Percentiles rank a stretch among this genome's conserved stretches.
phyloP scores from a whole-genome alignment of 1,139 yeast species.

The Sugiyamaella sp. region DNA sequence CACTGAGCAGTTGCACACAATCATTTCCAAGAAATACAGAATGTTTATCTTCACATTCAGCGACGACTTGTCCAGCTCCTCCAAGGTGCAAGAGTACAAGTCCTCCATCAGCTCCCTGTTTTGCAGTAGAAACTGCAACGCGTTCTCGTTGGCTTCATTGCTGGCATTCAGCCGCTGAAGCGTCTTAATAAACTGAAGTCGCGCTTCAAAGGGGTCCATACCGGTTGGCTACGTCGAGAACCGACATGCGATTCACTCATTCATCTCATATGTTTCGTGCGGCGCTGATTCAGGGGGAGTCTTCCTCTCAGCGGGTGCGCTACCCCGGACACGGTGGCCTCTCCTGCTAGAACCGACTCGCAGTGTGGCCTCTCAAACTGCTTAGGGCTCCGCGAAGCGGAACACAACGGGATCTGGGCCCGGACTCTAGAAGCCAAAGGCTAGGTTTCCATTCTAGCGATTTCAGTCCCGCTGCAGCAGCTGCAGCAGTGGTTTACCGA shows the following conservation, averaged over 20 bases:
- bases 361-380: no score
- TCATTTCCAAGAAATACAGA: constrained; percentile 66
- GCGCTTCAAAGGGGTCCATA: constrained; percentile 85
- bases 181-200: constrained; percentile 66
- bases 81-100: constrained; percentile 68
- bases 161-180: constrained; percentile 67
- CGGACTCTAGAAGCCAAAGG: no score
- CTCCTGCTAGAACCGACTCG: no score
- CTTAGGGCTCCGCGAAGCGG: no score
- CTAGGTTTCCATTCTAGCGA: no score
- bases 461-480: no score
- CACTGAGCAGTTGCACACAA: constrained; percentile 45
- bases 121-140: constrained; percentile 62
- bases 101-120: constrained; percentile 67
- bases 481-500: no score
- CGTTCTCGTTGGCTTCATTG: constrained; percentile 55
- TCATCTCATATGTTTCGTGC: neutral
- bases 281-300: no score
- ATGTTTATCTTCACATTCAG: constrained; percentile 67
- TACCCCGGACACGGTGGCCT: no score
- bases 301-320: neutral
- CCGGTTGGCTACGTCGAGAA: no score
- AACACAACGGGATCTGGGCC: no score
- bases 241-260: neutral
- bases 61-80: constrained; percentile 52